Evolutionary conservation across 176 grass and related monocot species (phyloP).

Genomic region (Melocanna baccifera): DNA sequence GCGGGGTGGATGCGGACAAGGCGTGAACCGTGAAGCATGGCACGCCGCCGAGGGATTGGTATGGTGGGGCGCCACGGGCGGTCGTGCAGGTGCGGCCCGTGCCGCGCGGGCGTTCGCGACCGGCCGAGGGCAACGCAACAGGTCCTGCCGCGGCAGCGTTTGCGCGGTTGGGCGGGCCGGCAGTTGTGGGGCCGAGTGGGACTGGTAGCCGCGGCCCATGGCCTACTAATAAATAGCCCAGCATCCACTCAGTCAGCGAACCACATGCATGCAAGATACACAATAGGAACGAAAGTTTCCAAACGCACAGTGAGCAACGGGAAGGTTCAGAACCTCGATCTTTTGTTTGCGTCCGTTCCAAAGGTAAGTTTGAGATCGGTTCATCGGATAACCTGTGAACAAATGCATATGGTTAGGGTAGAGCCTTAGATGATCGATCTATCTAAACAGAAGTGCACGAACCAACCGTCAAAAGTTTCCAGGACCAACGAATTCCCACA

Average conservation of each 20-base stretch:
- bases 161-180: too few species aligned
- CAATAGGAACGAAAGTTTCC: background rate
- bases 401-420: background rate
- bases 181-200: background rate
- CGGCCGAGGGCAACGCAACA: background rate
- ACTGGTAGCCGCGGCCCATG: background rate
- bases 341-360: background rate
- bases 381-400: background rate
- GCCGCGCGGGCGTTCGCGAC: background rate
- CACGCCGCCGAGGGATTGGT: background rate
- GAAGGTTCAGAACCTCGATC: background rate
- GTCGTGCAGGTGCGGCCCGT: too few species aligned
- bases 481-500: background rate
- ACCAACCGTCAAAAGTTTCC: slow-evolving; percentile 13
- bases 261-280: background rate
- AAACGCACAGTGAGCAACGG: background rate
- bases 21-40: background rate
- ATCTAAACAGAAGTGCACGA: background rate
- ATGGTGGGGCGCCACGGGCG: background rate
- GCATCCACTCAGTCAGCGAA: background rate
- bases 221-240: background rate
- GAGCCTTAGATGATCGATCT: background rate
- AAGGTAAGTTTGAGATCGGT: background rate
- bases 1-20: background rate
- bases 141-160: too few species aligned